Evolutionary conservation across 148 eudicot genomes (phyloP).

Genomic region (Camellia granthamiana): DNA sequence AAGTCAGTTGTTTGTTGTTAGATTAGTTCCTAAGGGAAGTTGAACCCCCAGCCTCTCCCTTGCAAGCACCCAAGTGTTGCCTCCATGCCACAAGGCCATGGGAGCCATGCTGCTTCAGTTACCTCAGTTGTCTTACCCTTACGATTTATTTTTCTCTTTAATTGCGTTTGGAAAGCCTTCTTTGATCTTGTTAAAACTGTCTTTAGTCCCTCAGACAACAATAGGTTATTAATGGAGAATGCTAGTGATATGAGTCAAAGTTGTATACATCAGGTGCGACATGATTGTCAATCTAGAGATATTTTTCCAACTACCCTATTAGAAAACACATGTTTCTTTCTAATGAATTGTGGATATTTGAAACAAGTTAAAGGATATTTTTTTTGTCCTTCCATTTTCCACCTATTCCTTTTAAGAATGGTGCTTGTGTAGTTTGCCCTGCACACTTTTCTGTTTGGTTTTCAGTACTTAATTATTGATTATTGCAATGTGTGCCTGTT

Average conservation of each 20-base stretch:
- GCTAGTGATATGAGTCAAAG: not conserved
- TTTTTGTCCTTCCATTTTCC: not conserved
- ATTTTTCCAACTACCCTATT: not conserved
- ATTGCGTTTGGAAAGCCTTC: constrained; percentile 4
- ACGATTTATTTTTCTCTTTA: not conserved
- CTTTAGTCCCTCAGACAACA: not conserved
- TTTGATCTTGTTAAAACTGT: not conserved
- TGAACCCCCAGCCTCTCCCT: no score
- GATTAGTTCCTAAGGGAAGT: no score
- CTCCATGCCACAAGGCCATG: no score
- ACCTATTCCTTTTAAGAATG: not conserved
- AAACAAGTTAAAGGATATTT: not conserved
- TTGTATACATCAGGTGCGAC: not conserved
- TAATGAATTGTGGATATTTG: not conserved
- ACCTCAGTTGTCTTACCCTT: not conserved
- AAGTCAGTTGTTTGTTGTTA: no score
- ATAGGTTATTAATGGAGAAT: not conserved
- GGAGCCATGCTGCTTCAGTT: not conserved
- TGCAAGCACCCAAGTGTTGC: no score
- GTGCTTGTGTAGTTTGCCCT: not conserved
- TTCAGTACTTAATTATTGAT: constrained; percentile 4
- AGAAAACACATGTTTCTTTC: not conserved
- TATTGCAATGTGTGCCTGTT: constrained; percentile 11
- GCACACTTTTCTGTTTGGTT: not conserved
- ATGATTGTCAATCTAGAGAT: not conserved